phyloP scores from a whole-genome alignment of 140 eudicot genomes.

The Flaveria floridana region DNA sequence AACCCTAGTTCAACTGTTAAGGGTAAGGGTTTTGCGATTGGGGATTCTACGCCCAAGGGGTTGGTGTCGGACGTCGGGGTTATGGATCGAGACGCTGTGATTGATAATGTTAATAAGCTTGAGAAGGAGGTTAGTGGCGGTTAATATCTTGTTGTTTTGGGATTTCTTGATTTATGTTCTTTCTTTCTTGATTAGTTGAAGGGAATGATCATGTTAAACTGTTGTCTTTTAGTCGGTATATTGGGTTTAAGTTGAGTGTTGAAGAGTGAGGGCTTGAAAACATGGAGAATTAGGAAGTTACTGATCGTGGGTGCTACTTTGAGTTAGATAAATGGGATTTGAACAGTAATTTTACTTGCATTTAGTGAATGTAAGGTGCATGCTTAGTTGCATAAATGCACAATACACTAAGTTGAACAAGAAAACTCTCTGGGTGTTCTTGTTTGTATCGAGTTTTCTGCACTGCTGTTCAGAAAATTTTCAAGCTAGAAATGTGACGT shows the following conservation, averaged over 20 bases:
- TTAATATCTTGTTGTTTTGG: slow-evolving; percentile 10
- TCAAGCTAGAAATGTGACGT: neutral
- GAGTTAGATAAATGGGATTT: neutral
- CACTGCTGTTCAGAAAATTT: neutral
- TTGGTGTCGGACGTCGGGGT: slow-evolving; percentile 35
- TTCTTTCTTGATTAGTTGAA: slow-evolving; percentile 26
- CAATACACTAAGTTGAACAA: neutral
- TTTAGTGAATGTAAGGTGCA: slow-evolving; percentile 6
- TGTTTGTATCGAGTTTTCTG: neutral
- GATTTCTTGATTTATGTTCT: slow-evolving; percentile 20
- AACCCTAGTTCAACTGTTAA: slow-evolving; percentile 38
- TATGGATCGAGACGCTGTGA: slow-evolving; percentile 44
- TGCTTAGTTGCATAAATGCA: neutral
- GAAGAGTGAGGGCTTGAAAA: no score
- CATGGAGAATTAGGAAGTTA: no score
- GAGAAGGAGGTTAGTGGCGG: slow-evolving; percentile 66
- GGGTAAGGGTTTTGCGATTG: slow-evolving; percentile 41
- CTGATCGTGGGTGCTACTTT: neutral
- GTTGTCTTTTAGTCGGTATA: neutral
- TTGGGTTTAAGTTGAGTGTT: slow-evolving; percentile 16
- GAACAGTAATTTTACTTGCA: neutral
- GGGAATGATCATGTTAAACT: slow-evolving; percentile 3
- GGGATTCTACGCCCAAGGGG: slow-evolving; percentile 45
- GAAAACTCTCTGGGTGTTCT: neutral
- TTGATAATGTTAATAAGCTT: slow-evolving; percentile 52